Evolutionary conservation across 768 basidiomycete genomes (phyloP).

Genomic region (Pleurotus citrinopileatus): DNA sequence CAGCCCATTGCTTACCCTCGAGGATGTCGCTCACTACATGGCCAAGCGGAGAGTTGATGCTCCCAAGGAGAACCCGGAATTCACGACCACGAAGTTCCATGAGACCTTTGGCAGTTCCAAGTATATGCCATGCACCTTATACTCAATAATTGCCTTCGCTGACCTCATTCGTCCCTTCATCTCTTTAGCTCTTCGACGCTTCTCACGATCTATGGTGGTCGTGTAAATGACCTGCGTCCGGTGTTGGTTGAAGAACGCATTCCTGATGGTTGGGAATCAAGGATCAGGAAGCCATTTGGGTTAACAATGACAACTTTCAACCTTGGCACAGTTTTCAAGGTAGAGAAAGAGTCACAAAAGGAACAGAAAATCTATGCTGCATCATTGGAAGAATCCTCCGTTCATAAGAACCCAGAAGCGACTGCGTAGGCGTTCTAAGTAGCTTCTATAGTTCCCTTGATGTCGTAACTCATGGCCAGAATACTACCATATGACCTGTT

Average conservation of each 20-base stretch:
- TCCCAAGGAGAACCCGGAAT: conserved; percentile 51
- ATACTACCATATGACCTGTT: background rate
- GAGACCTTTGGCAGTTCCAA: conserved; percentile 66
- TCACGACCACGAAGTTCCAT: conserved; percentile 46
- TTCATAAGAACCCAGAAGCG: conserved; percentile 2
- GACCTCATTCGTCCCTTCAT: background rate
- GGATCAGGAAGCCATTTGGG: conserved; percentile 50
- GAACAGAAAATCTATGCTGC: conserved; percentile 1
- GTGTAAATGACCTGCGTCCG: conserved; percentile 47
- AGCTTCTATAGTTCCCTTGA: background rate
- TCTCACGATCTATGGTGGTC: conserved; percentile 65
- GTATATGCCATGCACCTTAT: conserved; percentile 35
- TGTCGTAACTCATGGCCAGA: background rate
- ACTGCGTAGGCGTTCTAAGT: too few species aligned
- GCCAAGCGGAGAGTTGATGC: conserved; percentile 62
- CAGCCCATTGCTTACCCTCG: conserved; percentile 44
- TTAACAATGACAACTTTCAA: conserved; percentile 62
- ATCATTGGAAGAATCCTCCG: conserved; percentile 4
- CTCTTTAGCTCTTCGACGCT: conserved; percentile 55
- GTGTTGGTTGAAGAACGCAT: conserved; percentile 70
- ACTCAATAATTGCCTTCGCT: background rate
- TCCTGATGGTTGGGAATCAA: conserved; percentile 69
- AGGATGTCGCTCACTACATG: conserved; percentile 56
- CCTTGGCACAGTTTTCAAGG: conserved; percentile 31
- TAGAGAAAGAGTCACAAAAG: conserved; percentile 26